Evolutionary conservation across 1,139 yeast species (phyloP).

Genomic region (Scheffersomyces quercinus): DNA sequence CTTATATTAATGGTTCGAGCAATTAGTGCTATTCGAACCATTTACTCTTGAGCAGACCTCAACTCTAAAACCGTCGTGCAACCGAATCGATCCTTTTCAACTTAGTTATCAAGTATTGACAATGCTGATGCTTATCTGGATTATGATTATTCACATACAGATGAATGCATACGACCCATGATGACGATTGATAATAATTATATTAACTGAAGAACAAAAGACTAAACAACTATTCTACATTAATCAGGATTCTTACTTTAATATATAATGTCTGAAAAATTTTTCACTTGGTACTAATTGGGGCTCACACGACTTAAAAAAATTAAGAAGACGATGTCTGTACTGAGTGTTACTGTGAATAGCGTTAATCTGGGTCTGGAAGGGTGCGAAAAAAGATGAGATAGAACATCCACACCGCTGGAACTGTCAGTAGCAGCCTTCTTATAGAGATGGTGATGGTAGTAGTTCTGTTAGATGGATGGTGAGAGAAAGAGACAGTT

Average conservation of each 20-base stretch:
- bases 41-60: conserved; percentile 41
- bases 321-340: no score
- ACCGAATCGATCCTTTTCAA: conserved; percentile 29
- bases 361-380: no score
- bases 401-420: no score
- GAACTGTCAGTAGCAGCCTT: no score
- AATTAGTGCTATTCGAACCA: conserved; percentile 11
- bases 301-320: conserved; percentile 8
- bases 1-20: conserved; percentile 14
- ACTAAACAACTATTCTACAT: conserved; percentile 3
- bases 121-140: conserved; percentile 13
- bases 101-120: neutral
- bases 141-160: conserved; percentile 52
- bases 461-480: no score
- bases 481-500: no score
- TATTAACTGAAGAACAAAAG: conserved; percentile 9
- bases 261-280: conserved; percentile 11
- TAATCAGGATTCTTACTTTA: conserved; percentile 3
- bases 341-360: no score
- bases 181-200: conserved; percentile 43
- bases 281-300: conserved; percentile 14
- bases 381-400: no score
- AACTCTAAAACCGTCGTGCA: conserved; percentile 8
- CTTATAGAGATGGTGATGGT: no score
- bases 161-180: conserved; percentile 83